Percentiles rank a stretch among this genome's conserved stretches.
Conservation (phyloP, 2,329 filamentous ascomycete species). For the Coleophoma cylindrospora region DNA sequence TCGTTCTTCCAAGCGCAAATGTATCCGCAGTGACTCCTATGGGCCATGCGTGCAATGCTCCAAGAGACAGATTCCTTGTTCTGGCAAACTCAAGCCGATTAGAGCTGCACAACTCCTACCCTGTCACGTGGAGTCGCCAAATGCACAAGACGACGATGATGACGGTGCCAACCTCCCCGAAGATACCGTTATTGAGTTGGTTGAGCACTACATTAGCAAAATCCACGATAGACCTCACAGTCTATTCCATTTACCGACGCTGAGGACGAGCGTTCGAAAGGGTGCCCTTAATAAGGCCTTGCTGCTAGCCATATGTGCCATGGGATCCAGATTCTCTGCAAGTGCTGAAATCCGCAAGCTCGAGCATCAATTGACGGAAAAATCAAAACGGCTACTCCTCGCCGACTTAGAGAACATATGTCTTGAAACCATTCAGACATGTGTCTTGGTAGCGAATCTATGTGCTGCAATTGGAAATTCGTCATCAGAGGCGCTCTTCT, state of each 20-base stretch:
- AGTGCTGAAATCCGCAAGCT: constrained; percentile 7
- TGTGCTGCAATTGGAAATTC: constrained; percentile 23
- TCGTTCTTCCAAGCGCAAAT: constrained; percentile 13
- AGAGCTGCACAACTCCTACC: neutral
- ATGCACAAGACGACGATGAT: neutral
- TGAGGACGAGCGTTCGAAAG: constrained; percentile 2
- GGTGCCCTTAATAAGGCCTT: constrained; percentile 9
- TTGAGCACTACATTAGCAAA: constrained; percentile 19
- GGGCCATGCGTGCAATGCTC: constrained; percentile 6
- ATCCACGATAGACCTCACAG: constrained; percentile 22
- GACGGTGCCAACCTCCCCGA: neutral
- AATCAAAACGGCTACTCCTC: constrained; percentile 20
- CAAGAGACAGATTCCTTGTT: constrained; percentile 8
- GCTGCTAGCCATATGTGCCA: constrained; percentile 11
- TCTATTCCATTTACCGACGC: constrained; percentile 20
- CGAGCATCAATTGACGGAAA: neutral
- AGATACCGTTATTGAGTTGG: constrained; percentile 3
- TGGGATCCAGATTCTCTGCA: constrained; percentile 18
- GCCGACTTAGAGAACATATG: constrained; percentile 25
- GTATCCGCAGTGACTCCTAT: constrained; percentile 6
- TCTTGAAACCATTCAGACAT: constrained; percentile 29
- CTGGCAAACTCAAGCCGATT: constrained; percentile 1
- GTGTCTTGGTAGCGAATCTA: constrained; percentile 27
- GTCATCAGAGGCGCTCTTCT: constrained; percentile 28
- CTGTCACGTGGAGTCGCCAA: neutral